These are phyloP conservation scores for Lasiodiplodia hormozganensis DNA, from an alignment of 2,329 filamentous ascomycete genomes.

Conservation along the genomic window DNA sequence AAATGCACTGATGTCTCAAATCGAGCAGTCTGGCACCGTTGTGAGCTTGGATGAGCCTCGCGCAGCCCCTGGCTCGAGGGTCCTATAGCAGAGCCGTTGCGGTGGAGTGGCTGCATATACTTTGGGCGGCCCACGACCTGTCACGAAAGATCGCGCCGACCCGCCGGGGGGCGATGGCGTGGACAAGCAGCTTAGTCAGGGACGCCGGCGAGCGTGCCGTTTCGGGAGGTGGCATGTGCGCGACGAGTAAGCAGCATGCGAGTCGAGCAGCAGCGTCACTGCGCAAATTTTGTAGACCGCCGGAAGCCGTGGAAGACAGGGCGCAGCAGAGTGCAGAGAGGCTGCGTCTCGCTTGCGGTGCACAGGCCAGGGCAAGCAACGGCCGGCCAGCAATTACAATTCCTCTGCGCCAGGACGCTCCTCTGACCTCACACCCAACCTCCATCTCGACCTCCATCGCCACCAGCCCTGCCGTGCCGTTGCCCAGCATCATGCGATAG, in stretches of 20 bases:
- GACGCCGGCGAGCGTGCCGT: constrained; percentile 5
- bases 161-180: constrained; percentile 4
- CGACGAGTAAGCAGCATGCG: constrained; percentile 14
- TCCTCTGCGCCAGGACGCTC: constrained; percentile 12
- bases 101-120: constrained; percentile 8
- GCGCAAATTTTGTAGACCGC: neutral
- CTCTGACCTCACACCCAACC: constrained; percentile 6
- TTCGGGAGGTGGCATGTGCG: constrained; percentile 11
- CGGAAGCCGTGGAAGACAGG: constrained; percentile 17
- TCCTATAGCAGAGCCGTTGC: constrained; percentile 17
- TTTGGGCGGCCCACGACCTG: constrained; percentile 8
- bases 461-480: neutral
- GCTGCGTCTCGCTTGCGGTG: constrained; percentile 14
- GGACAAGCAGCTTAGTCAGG: constrained; percentile 12
- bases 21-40: neutral
- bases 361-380: constrained; percentile 2
- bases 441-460: neutral
- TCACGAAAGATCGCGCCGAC: constrained; percentile 12
- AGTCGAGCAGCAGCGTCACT: neutral
- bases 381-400: constrained; percentile 9
- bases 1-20: constrained; percentile 6
- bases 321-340: neutral
- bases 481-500: constrained; percentile 13
- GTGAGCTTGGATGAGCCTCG: constrained; percentile 14
- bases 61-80: constrained; percentile 16